These are phyloP conservation scores for Colletotrichum lupini DNA, from an alignment of 2,329 filamentous ascomycete genomes.

Conservation along the genomic window DNA sequence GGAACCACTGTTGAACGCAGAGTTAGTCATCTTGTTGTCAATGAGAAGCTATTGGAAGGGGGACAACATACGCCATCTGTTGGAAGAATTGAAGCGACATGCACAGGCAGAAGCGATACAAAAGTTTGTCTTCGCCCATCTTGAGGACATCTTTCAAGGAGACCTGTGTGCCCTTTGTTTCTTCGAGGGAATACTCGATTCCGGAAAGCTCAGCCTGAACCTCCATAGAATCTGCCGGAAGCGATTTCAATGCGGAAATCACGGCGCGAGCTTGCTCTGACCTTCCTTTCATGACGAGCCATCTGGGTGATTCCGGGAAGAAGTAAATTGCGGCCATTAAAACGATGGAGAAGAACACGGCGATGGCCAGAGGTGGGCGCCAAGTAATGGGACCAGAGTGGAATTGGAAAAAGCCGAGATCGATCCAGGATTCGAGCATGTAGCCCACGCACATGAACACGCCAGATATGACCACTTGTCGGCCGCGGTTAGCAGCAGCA, in stretches of 20 bases:
- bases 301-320: constrained; percentile 50
- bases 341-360: constrained; percentile 44
- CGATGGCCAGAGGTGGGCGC: constrained; percentile 50
- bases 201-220: constrained; percentile 55
- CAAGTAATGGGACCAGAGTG: constrained; percentile 41
- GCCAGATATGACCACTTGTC: constrained; percentile 48
- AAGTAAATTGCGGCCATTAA: constrained; percentile 47
- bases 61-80: constrained; percentile 38
- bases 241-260: constrained; percentile 52
- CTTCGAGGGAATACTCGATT: constrained; percentile 60
- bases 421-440: constrained; percentile 55
- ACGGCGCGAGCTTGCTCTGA: constrained; percentile 46
- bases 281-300: constrained; percentile 48
- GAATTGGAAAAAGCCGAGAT: constrained; percentile 53
- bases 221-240: constrained; percentile 47
- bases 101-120: constrained; percentile 54
- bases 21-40: neutral
- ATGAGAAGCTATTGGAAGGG: neutral
- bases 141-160: constrained; percentile 56
- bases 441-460: constrained; percentile 34
- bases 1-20: constrained; percentile 48
- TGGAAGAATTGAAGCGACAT: constrained; percentile 45
- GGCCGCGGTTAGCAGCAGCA: constrained; percentile 53
- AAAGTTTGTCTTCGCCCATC: constrained; percentile 60
- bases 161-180: constrained; percentile 47